These are phyloP conservation scores for Pascua sp. DNA, from an alignment of 1,284 basidiomycete species.

Conservation along the genomic window DNA sequence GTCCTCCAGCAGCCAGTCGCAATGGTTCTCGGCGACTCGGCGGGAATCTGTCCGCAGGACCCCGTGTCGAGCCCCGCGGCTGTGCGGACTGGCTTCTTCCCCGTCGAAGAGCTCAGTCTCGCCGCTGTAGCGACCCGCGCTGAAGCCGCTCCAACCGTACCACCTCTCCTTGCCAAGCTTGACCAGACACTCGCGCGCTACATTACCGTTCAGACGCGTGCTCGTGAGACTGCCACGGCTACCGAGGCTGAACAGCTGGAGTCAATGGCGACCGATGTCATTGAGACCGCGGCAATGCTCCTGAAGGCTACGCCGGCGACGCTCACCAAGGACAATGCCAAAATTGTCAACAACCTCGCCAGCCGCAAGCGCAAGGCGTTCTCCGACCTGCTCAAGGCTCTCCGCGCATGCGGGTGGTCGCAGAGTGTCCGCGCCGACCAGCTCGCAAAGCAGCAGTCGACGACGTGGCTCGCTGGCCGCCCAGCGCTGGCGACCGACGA, in stretches of 20 bases:
- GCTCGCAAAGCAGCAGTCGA: conserved; percentile 61
- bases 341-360: conserved; percentile 71
- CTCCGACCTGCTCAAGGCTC: conserved; percentile 84
- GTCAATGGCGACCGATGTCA: conserved; percentile 69
- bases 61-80: conserved; percentile 2
- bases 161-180: conserved; percentile 27
- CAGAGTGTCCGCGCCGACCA: conserved; percentile 69
- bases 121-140: conserved; percentile 14
- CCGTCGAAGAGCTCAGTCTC: conserved; percentile 7
- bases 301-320: conserved; percentile 57
- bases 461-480: conserved; percentile 62
- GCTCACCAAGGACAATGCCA: conserved; percentile 63
- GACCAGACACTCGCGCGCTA: conserved; percentile 41
- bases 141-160: conserved; percentile 5
- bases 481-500: conserved; percentile 15
- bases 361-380: conserved; percentile 83
- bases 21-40: conserved; percentile 38
- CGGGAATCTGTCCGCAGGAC: conserved; percentile 34
- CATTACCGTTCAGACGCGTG: conserved; percentile 34
- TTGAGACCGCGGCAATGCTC: conserved; percentile 64
- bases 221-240: conserved; percentile 20
- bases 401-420: conserved; percentile 76
- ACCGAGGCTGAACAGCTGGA: conserved; percentile 51
- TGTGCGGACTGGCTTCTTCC: conserved; percentile 8
- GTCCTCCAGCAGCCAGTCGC: conserved; percentile 71